phyloP scores from a whole-genome alignment of 176 grass and related monocot genomes.

The Melocanna baccifera region DNA sequence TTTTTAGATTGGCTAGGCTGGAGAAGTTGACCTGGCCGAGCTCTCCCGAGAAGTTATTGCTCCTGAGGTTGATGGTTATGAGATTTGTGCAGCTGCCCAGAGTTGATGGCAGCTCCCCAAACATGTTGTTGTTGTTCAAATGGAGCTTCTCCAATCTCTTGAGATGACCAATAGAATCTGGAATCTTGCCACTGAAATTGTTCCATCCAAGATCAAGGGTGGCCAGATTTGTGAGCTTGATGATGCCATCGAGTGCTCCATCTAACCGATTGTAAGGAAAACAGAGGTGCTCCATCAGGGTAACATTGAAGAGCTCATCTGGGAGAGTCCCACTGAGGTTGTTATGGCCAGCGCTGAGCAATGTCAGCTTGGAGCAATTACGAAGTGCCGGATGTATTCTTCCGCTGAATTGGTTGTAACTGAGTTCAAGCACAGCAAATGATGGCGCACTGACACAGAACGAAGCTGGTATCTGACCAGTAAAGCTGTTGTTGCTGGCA shows the following conservation, averaged over 20 bases:
- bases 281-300: slow-evolving; percentile 3
- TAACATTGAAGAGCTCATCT: not conserved
- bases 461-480: not conserved
- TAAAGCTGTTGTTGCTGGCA: slow-evolving; percentile 34
- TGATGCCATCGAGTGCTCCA: not conserved
- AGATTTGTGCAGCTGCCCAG: slow-evolving; percentile 36
- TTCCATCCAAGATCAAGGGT: slow-evolving; percentile 37
- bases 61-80: slow-evolving; percentile 1
- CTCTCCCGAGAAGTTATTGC: slow-evolving; percentile 20
- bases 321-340: not conserved
- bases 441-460: not conserved
- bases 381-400: not conserved
- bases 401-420: not conserved
- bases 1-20: slow-evolving; percentile 13
- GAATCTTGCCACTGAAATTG: not conserved
- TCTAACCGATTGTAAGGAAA: not conserved
- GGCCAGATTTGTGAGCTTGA: slow-evolving; percentile 29
- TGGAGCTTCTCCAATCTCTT: slow-evolving; percentile 14
- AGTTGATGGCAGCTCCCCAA: slow-evolving; percentile 32
- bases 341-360: slow-evolving; percentile 1
- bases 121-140: slow-evolving; percentile 29
- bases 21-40: slow-evolving; percentile 42
- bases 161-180: slow-evolving; percentile 41
- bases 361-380: not conserved
- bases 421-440: not conserved